Evolutionary conservation across 75 land plant genomes (phyloP), one percentile per base, ranked within the genome.

Genomic region (Sequoia sempervirens): DNA sequence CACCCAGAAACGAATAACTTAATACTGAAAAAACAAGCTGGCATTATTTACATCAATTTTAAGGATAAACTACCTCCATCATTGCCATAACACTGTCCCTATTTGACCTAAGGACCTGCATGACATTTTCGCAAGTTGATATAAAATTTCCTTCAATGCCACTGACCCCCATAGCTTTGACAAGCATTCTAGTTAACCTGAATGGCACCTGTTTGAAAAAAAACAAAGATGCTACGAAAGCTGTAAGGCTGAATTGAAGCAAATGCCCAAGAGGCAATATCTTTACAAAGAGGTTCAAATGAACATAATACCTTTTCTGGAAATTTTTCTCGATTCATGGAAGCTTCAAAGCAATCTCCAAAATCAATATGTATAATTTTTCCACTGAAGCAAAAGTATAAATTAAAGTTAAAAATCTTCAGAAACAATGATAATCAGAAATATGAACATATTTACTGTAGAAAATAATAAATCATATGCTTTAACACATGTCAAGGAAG

Each of bases 51-150:
- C 45, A 30, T 84, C 18, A 80, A 13, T 32, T 11, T 32, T 13
- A 13, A 70, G 2, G 30, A 11, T 28, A 32, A 70, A 26, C n/a
- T 87, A 93, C 97, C 96, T 98, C 99, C 99, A 98, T 98, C 99
- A 96, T 98, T 23, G 99, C 99, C 99, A 98, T 98, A 56, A 98
- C 99, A 84, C 99, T 96, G 84, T 98, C 99, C 84, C 92, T 98
- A 84, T 96, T 93, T 83, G 99, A 83, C 75, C 99, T 90, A 18
- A 98, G 93, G 73, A 96, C 99, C 84, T 95, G 96, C 95, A 98
- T 93, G n/a, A 98, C 99, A 90, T 92, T 95, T 88, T 98, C 97
- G 88, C 99, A 98, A 61, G 99, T 98, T 50, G 99, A 94, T 37
- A 98, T 92, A 84, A 98, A 98, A 72, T 93, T 98, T 9, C 99